Conservation (phyloP, 768 basidiomycete genomes). For the Tephrocybe rancida region DNA sequence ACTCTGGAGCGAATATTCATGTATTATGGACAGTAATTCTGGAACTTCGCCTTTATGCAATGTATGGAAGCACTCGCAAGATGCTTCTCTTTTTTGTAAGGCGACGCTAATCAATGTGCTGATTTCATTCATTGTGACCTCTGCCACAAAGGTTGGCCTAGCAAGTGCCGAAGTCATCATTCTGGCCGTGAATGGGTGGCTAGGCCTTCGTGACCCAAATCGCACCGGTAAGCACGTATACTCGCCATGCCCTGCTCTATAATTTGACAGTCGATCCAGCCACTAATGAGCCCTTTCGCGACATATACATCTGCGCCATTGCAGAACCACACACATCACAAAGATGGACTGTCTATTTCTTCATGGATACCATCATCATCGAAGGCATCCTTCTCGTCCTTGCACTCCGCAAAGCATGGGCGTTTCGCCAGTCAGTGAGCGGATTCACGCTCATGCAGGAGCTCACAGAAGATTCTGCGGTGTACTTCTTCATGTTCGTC, state of each 20-base stretch:
- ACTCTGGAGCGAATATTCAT: not conserved
- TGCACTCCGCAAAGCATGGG: constrained; percentile 28
- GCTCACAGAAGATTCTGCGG: constrained; percentile 26
- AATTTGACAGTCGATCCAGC: constrained; percentile 10
- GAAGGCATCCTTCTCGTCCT: constrained; percentile 28
- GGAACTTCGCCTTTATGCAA: constrained; percentile 27
- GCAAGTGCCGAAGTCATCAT: constrained; percentile 17
- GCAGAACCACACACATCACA: constrained; percentile 22
- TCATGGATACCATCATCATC: constrained; percentile 19
- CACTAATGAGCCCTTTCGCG: constrained; percentile 28
- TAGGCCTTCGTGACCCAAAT: constrained; percentile 21
- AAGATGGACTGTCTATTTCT: constrained; percentile 30
- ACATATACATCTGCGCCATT: constrained; percentile 31
- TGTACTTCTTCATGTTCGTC: constrained; percentile 31
- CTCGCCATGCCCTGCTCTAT: not conserved
- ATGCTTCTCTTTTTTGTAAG: constrained; percentile 22
- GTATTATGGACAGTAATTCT: constrained; percentile 22
- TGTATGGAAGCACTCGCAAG: constrained; percentile 25
- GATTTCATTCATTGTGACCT: not conserved
- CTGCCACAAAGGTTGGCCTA: constrained; percentile 15
- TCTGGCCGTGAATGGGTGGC: constrained; percentile 20
- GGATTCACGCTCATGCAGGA: constrained; percentile 21
- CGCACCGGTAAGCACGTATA: constrained; percentile 18
- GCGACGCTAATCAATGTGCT: not conserved
- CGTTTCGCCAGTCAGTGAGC: constrained; percentile 13